Base-by-base conservation (phyloP, 805 yeast species). In the Isabelozyma heimii region DNA sequence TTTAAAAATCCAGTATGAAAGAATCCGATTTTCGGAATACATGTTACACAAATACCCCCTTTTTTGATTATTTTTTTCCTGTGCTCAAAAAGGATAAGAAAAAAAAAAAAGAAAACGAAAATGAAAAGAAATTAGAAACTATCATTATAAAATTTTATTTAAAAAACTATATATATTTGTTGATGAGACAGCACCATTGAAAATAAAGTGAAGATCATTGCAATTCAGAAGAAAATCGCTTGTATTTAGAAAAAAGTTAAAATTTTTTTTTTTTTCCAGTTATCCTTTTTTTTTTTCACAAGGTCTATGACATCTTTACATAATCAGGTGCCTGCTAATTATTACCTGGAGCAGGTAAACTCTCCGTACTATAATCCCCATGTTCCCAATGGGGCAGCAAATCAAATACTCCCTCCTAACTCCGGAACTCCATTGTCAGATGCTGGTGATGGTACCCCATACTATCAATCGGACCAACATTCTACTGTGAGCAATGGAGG, bases 291-390 rank as follows among this genome's bases (percentile, higher is more conserved):
- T 27, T 28, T 30, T 30, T 30, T 30, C n/a, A 30, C 17, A n/a
- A 14, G 17, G 40, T 37, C 8, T 20, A 62, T 62, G 69, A 62
- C 69, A 16, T 64, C 70, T n/a, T 57, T 66, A 50, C 69, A 65
- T 39, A 57, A 56, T 40, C 56, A 60, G 13, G 65, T 64, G 2
- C 48, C 51, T 41, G 46, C 52, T 33, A 47, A 50, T 24, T 67
- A 66, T 45, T 69, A 67, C 51, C 64, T 59, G 43, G 69, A 59
- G 13, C 50, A 44, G 20, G 35, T 30, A 10, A 30, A 30, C n/a
- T 30, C 35, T 30, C 33, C 47, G 4, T 20, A 44, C 42, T 44
- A 37, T 27, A 17, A 15, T 14, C 9, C 37, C 15, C 42, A 33
- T 16, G 27, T 40, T 16, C 13, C 43, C 27, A 17, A 20, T n/a